Base-by-base conservation (phyloP, 2,329 filamentous ascomycete genomes). In the Colletotrichum musicola region DNA sequence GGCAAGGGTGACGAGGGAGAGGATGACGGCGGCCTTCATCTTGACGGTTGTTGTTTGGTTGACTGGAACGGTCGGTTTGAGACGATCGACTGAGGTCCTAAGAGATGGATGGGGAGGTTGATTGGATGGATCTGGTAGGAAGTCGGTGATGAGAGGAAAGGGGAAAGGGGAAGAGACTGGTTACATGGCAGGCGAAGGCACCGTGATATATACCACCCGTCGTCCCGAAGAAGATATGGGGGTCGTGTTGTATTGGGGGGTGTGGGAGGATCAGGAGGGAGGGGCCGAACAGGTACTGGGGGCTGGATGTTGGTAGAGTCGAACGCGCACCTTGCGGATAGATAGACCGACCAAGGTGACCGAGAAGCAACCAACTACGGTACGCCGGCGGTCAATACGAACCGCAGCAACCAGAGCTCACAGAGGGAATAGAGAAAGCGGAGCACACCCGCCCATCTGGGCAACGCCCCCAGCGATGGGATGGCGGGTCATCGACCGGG, bases 21-120 rank as follows among this genome's bases (percentile, higher is more conserved):
- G 77, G 71, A 80, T 72, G 70, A 77, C 74, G 73, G 77, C 73
- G 75, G 78, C 74, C 79, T 83, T 83, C 82, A 83, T 83, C 56
- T 75, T 81, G 76, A 74, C 70, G 62, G 68, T 64, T 25, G 4
- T 25, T 25, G 22, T 25, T 70, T 60, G 30, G 62, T 13, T 53
- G 42, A 30, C 49, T 40, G 55, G 40, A 56, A 22, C 27, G 40
- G 30, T 35, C 30, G 30, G 30, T 35, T n/a, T 56, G 59, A 64
- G 71, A 71, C 71, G 62, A 64, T 71, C 69, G 66, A 69, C 62
- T 70, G 65, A 68, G 54, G 63, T 71, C 64, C 59, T 67, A 65
- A 62, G 71, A 68, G 66, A 69, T 47, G 58, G 57, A 60, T 68
- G 62, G 64, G 30, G 30, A 35, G 62, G 64, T 64, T 60, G 64